Conservation (phyloP, 768 basidiomycete genomes). For the Pisolithus tinctorius region DNA sequence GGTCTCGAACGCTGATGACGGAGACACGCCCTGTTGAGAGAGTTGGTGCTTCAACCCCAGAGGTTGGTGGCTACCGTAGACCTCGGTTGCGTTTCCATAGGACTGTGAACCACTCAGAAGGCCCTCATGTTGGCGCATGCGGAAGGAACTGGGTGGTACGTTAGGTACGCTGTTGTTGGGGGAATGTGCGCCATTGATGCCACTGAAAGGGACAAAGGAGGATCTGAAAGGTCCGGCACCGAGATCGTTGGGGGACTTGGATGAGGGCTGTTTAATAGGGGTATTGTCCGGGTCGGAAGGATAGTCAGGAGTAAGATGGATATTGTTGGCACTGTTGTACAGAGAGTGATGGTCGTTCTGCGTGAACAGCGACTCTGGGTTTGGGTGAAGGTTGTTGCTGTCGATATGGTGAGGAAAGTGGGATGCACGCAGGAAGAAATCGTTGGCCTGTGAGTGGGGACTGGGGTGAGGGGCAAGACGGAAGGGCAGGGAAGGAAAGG, state of each 20-base stretch:
- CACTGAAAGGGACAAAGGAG: conserved; percentile 29
- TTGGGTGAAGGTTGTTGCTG: conserved; percentile 27
- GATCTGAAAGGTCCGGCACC: conserved; percentile 30
- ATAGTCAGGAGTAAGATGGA: conserved; percentile 29
- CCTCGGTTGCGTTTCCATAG: conserved; percentile 18
- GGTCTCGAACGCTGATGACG: conserved; percentile 20
- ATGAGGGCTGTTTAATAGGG: conserved; percentile 24
- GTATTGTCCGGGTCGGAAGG: conserved; percentile 26
- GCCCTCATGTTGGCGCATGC: conserved; percentile 29
- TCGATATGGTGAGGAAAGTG: conserved; percentile 21
- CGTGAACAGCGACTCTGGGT: conserved; percentile 24
- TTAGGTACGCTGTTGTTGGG: conserved; percentile 21
- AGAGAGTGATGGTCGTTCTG: conserved; percentile 30
- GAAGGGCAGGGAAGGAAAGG: conserved; percentile 41
- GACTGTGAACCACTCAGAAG: conserved; percentile 22
- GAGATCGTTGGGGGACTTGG: conserved; percentile 29
- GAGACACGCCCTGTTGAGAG: conserved; percentile 23
- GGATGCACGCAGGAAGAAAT: conserved; percentile 21
- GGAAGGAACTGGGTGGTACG: conserved; percentile 27
- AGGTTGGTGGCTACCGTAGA: conserved; percentile 20
- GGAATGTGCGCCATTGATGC: conserved; percentile 18
- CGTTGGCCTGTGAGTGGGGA: conserved; percentile 28
- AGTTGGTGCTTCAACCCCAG: conserved; percentile 27
- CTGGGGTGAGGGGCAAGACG: conserved; percentile 43
- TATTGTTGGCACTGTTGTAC: conserved; percentile 35